Evolutionary conservation across 805 yeast species (phyloP).

Genomic region (Spathaspora arborariae): DNA sequence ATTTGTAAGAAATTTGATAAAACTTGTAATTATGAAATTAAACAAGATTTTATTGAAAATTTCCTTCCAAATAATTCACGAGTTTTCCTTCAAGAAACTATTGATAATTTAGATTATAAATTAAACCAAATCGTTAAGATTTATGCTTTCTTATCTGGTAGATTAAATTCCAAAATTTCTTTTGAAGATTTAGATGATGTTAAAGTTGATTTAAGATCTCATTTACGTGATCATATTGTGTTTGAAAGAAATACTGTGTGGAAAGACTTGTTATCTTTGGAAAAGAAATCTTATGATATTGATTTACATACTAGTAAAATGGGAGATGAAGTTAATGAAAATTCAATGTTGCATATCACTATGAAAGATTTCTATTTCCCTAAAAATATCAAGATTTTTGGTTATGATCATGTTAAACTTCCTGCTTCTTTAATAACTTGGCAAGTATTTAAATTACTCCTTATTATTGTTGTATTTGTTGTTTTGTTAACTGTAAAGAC

Average conservation of each 20-base stretch:
- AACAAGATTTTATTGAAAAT: slow-evolving; percentile 50
- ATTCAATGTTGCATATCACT: slow-evolving; percentile 18
- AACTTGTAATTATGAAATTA: slow-evolving; percentile 59
- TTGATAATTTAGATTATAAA: slow-evolving; percentile 40
- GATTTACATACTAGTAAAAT: slow-evolving; percentile 19
- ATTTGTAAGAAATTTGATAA: slow-evolving; percentile 92
- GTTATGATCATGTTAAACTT: slow-evolving; percentile 17
- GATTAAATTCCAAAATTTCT: slow-evolving; percentile 45
- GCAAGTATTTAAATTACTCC: slow-evolving; percentile 45
- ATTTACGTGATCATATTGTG: slow-evolving; percentile 85
- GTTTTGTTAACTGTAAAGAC: slow-evolving; percentile 53
- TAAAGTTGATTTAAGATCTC: slow-evolving; percentile 44
- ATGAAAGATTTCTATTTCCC: slow-evolving; percentile 20
- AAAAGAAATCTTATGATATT: slow-evolving; percentile 27
- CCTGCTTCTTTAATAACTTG: slow-evolving; percentile 48
- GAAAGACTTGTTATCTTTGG: slow-evolving; percentile 89
- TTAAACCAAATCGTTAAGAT: slow-evolving; percentile 51
- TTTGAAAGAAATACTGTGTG: slow-evolving; percentile 98
- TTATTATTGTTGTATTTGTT: slow-evolving; percentile 51
- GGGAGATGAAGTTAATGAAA: slow-evolving; percentile 20
- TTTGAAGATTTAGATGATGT: slow-evolving; percentile 41
- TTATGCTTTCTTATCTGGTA: slow-evolving; percentile 45
- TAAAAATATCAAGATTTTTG: slow-evolving; percentile 12
- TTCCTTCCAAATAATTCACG: slow-evolving; percentile 45
- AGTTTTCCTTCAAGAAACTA: slow-evolving; percentile 46